Percentiles rank a stretch among this genome's conserved stretches.
These are phyloP conservation scores for Sugiyamaella sp. DNA, from an alignment of 1,139 yeast genomes.

Conservation along the genomic window DNA sequence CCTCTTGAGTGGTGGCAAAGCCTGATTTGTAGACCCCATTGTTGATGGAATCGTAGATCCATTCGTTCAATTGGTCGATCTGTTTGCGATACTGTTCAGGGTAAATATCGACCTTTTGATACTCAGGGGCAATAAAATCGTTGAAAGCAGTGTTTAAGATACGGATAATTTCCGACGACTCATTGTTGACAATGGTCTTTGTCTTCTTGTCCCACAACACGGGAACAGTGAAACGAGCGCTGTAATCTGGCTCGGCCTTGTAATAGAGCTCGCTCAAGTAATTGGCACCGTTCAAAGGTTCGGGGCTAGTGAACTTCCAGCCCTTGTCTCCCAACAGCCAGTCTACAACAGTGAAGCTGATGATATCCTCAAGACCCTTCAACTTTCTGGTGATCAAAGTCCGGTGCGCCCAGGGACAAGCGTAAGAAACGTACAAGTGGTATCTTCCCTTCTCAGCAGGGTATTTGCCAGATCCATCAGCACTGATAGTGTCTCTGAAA, in stretches of 20 bases:
- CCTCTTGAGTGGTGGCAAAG: slow-evolving; percentile 82
- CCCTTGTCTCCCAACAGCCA: slow-evolving; percentile 84
- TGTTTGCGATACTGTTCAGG: slow-evolving; percentile 57
- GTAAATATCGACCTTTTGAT: slow-evolving; percentile 59
- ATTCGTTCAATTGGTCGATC: slow-evolving; percentile 78
- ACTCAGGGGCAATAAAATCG: slow-evolving; percentile 52
- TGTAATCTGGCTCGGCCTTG: slow-evolving; percentile 73
- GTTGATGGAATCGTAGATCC: slow-evolving; percentile 85
- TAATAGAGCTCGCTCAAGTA: slow-evolving; percentile 72
- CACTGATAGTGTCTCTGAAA: slow-evolving; percentile 64
- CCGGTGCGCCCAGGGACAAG: slow-evolving; percentile 98
- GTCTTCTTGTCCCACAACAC: slow-evolving; percentile 87
- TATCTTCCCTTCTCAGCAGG: slow-evolving; percentile 79
- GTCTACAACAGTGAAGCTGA: slow-evolving; percentile 72
- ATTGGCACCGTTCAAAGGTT: slow-evolving; percentile 58
- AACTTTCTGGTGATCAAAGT: slow-evolving; percentile 73
- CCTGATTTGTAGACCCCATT: slow-evolving; percentile 96
- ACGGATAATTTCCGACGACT: slow-evolving; percentile 84
- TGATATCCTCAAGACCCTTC: slow-evolving; percentile 68
- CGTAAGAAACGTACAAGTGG: slow-evolving; percentile 82
- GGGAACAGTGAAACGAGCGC: slow-evolving; percentile 88
- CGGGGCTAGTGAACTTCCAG: slow-evolving; percentile 73
- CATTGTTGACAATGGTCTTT: slow-evolving; percentile 84
- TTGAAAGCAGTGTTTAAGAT: slow-evolving; percentile 75
- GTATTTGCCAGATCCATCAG: slow-evolving; percentile 61